Conservation (phyloP, 495 filamentous ascomycete genomes). For the Cenococcum geophilum region DNA sequence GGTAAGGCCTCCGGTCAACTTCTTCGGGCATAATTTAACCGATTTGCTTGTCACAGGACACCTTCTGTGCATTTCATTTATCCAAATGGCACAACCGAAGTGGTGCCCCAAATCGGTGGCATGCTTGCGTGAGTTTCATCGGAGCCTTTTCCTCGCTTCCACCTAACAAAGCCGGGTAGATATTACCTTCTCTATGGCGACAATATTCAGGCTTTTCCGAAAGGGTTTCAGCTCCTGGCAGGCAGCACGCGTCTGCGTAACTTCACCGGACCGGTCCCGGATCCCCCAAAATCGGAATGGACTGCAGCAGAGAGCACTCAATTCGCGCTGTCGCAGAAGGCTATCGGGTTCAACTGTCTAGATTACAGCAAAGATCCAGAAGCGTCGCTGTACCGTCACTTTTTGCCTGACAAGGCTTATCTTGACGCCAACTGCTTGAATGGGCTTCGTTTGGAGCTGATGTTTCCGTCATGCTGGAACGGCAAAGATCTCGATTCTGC, state of each 20-base stretch:
- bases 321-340: slow-evolving; percentile 64
- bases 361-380: slow-evolving; percentile 62
- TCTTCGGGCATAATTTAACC: not conserved
- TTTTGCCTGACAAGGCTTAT: slow-evolving; percentile 69
- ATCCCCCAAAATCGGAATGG: slow-evolving; percentile 71
- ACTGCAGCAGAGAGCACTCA: slow-evolving; percentile 54
- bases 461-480: slow-evolving; percentile 93
- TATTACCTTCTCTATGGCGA: slow-evolving; percentile 64
- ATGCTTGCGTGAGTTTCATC: slow-evolving; percentile 45
- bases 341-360: slow-evolving; percentile 88
- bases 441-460: slow-evolving; percentile 73
- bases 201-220: slow-evolving; percentile 68
- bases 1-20: slow-evolving; percentile 35
- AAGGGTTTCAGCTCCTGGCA: slow-evolving; percentile 78
- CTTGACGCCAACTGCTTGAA: slow-evolving; percentile 69
- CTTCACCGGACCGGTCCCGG: slow-evolving; percentile 62
- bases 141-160: slow-evolving; percentile 25
- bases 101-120: slow-evolving; percentile 52
- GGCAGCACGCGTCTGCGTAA: slow-evolving; percentile 64
- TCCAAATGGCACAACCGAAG: slow-evolving; percentile 48
- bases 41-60: slow-evolving; percentile 16
- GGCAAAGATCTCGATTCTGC: slow-evolving; percentile 56
- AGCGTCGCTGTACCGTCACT: slow-evolving; percentile 69
- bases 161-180: slow-evolving; percentile 2
- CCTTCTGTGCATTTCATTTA: slow-evolving; percentile 54